Conservation (phyloP, 139 green algal species). For the Tetraselmis chui region DNA sequence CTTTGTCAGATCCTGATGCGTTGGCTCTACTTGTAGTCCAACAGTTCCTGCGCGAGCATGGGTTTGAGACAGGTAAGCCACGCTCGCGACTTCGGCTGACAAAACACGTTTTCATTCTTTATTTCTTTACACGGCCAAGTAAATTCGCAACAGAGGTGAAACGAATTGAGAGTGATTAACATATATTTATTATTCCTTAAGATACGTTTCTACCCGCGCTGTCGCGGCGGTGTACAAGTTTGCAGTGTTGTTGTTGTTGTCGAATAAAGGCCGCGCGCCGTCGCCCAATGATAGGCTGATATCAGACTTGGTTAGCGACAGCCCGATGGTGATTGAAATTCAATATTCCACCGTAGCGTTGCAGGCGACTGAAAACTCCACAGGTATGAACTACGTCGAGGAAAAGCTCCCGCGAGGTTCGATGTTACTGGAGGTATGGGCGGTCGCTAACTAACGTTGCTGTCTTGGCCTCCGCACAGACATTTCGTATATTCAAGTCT, state of each 20-base stretch:
- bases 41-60: conserved; percentile 43
- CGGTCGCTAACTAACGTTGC: no score
- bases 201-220: not conserved
- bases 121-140: no score
- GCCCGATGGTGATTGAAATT: not conserved
- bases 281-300: not conserved
- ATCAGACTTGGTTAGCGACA: not conserved
- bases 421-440: conserved; percentile 47
- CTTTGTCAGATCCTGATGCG: conserved; percentile 29
- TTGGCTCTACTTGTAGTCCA: conserved; percentile 35
- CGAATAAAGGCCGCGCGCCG: no score
- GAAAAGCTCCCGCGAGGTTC: conserved; percentile 30
- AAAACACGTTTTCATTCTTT: no score
- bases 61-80: conserved; percentile 5
- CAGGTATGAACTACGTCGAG: conserved; percentile 29
- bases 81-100: not conserved
- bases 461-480: no score
- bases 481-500: no score
- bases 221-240: not conserved
- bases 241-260: no score
- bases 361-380: conserved; percentile 32
- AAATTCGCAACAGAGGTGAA: conserved; percentile 24
- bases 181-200: no score
- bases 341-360: conserved; percentile 29
- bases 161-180: no score